These are phyloP conservation scores for Trichoderma aggressivum DNA, from an alignment of 2,329 filamentous ascomycete species.

Conservation along the genomic window DNA sequence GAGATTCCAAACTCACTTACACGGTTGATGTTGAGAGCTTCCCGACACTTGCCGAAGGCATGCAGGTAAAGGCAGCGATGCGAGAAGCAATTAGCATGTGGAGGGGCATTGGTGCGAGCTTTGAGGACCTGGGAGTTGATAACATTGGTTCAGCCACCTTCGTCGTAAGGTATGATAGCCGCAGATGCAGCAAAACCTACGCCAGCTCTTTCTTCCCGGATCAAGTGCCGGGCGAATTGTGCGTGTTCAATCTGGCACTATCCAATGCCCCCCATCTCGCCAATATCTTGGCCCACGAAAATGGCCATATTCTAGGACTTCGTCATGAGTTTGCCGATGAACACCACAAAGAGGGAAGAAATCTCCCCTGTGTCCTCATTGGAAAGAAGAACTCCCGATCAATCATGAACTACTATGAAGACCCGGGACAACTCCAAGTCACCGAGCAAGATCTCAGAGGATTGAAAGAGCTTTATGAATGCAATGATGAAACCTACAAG, in stretches of 20 bases:
- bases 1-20: background rate
- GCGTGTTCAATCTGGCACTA: background rate
- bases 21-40: background rate
- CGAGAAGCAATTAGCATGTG: background rate
- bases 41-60: background rate
- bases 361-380: background rate
- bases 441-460: background rate
- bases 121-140: background rate
- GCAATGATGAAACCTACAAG: background rate
- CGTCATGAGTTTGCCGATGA: background rate
- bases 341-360: background rate
- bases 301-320: background rate
- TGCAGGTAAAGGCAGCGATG: background rate
- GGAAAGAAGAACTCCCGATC: background rate
- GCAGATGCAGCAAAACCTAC: background rate
- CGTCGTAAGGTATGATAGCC: background rate
- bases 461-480: background rate
- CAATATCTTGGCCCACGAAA: background rate
- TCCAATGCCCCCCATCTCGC: background rate
- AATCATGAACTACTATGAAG: background rate
- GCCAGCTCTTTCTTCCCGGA: background rate
- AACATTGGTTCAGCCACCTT: background rate
- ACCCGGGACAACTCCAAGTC: background rate
- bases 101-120: background rate
- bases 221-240: fast-evolving